These are phyloP conservation scores for Colletotrichum liriopes DNA, from an alignment of 2,329 filamentous ascomycete species.

Conservation along the genomic window DNA sequence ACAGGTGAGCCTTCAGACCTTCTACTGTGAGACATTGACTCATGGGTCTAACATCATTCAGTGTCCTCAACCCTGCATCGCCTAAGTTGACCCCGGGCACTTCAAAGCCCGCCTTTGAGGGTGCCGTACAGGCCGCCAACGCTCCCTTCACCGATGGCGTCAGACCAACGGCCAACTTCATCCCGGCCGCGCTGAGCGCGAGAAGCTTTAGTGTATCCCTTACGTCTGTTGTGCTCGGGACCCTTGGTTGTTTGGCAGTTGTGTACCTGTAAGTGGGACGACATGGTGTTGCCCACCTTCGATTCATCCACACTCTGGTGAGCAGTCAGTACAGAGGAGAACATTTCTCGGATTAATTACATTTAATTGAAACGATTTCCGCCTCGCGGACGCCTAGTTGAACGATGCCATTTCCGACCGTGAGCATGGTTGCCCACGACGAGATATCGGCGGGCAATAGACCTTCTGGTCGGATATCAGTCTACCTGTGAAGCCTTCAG, in stretches of 20 bases:
- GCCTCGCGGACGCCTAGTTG: background rate
- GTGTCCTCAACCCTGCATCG: conserved; percentile 55
- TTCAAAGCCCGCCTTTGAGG: conserved; percentile 67
- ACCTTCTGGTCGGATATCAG: background rate
- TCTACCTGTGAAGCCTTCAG: background rate
- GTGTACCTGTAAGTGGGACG: conserved; percentile 29
- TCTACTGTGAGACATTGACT: conserved; percentile 43
- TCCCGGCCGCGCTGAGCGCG: conserved; percentile 44
- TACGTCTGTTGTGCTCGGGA: conserved; percentile 44
- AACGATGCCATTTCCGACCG: background rate
- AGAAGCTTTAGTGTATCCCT: conserved; percentile 43
- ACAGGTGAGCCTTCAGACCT: conserved; percentile 60
- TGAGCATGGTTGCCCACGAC: background rate
- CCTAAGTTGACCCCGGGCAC: conserved; percentile 50
- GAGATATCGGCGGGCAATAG: background rate
- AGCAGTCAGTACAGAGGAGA: conserved; percentile 17
- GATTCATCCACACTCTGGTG: conserved; percentile 20
- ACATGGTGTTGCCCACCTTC: background rate
- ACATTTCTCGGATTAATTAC: conserved; percentile 48
- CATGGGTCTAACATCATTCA: conserved; percentile 49
- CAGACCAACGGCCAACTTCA: conserved; percentile 47
- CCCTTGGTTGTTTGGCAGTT: conserved; percentile 41
- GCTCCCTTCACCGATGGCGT: conserved; percentile 71
- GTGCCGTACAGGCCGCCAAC: conserved; percentile 62
- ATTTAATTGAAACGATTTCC: conserved; percentile 2